Percentiles rank a stretch among this genome's conserved stretches.
Evolutionary conservation across 164 flowering plant genomes (phyloP).

Genomic region (Aristolochia fimbriata): DNA sequence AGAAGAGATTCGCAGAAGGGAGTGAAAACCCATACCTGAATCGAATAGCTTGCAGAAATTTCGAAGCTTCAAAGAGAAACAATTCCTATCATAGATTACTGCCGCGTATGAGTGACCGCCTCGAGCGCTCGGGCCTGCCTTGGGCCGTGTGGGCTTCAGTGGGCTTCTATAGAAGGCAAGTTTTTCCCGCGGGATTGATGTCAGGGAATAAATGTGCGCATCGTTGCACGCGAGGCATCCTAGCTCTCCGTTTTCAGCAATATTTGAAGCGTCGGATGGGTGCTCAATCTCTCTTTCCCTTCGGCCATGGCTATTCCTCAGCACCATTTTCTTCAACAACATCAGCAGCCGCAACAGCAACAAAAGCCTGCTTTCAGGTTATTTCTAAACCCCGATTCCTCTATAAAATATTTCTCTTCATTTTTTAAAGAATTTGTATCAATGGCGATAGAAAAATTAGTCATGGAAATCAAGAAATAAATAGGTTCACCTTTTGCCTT

Average conservation of each 20-base stretch:
- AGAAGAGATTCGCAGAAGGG: too few species aligned
- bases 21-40: too few species aligned
- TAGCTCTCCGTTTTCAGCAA: background rate
- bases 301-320: slow-evolving; percentile 16
- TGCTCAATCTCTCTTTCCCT: background rate
- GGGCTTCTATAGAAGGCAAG: background rate
- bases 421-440: background rate
- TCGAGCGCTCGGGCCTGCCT: too few species aligned
- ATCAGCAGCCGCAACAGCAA: slow-evolving; percentile 29
- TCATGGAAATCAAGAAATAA: too few species aligned
- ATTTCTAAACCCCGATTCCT: background rate
- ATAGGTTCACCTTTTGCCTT: too few species aligned
- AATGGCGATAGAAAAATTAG: too few species aligned
- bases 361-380: slow-evolving; percentile 31
- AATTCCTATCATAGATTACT: too few species aligned
- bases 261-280: background rate
- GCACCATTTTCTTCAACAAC: slow-evolving; percentile 15
- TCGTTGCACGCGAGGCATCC: background rate
- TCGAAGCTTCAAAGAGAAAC: too few species aligned
- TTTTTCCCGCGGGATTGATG: too few species aligned
- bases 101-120: too few species aligned
- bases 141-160: background rate
- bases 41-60: too few species aligned
- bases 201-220: too few species aligned
- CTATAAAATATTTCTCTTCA: background rate